Conservation (phyloP, 1,284 basidiomycete genomes). For the Microbotryomycetes sp. region DNA sequence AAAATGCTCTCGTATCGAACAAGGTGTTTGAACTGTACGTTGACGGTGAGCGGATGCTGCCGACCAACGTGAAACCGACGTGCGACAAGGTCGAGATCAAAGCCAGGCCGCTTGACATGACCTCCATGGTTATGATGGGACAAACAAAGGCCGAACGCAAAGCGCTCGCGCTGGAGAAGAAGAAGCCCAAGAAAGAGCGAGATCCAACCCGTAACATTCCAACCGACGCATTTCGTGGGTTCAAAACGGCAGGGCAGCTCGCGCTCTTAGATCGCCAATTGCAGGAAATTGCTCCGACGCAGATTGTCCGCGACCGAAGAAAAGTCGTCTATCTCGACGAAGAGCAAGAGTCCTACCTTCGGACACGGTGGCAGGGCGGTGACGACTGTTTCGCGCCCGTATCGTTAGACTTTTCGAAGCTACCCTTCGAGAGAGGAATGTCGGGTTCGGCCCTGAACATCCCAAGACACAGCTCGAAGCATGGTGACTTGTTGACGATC, state of each 20-base stretch:
- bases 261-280: not conserved
- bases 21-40: slow-evolving; percentile 80
- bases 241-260: slow-evolving; percentile 27
- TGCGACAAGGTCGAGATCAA: slow-evolving; percentile 69
- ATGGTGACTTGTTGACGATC: slow-evolving; percentile 7
- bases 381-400: not conserved
- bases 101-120: slow-evolving; percentile 40
- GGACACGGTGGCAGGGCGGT: slow-evolving; percentile 15
- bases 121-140: slow-evolving; percentile 28
- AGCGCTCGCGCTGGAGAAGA: slow-evolving; percentile 23
- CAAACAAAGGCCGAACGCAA: slow-evolving; percentile 17
- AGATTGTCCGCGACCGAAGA: slow-evolving; percentile 20
- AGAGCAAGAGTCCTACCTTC: slow-evolving; percentile 15
- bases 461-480: slow-evolving; percentile 10
- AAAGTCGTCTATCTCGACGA: slow-evolving; percentile 9
- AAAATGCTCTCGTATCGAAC: slow-evolving; percentile 77
- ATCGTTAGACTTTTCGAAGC: slow-evolving; percentile 1
- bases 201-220: slow-evolving; percentile 38
- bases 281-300: not conserved
- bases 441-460: slow-evolving; percentile 16
- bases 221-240: slow-evolving; percentile 28
- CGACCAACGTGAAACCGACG: slow-evolving; percentile 64
- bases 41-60: slow-evolving; percentile 81
- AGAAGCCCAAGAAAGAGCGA: slow-evolving; percentile 25
- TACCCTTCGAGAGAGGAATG: slow-evolving; percentile 10